Percentiles rank a stretch among this genome's conserved stretches.
Evolutionary conservation across 2,329 filamentous ascomycete genomes (phyloP).

Genomic region (Cercospora sp.): DNA sequence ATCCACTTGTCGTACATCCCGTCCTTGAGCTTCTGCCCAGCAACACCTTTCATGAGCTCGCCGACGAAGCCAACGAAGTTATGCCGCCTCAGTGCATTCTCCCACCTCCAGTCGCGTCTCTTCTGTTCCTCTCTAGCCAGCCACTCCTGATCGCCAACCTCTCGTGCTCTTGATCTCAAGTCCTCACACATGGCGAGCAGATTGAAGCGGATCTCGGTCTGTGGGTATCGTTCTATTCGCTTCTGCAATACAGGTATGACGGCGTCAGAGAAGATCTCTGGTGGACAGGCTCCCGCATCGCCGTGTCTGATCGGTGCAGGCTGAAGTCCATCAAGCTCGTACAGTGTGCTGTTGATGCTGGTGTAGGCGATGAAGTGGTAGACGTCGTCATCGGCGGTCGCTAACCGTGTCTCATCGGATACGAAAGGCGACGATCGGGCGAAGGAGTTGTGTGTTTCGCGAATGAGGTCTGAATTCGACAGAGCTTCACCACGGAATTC

Average conservation of each 20-base stretch:
- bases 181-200: slow-evolving; percentile 89
- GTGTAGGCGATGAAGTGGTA: slow-evolving; percentile 99
- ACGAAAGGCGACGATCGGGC: slow-evolving; percentile 85
- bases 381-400: slow-evolving; percentile 78
- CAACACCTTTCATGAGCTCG: slow-evolving; percentile 84
- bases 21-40: slow-evolving; percentile 68
- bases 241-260: slow-evolving; percentile 86
- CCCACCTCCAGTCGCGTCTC: slow-evolving; percentile 84
- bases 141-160: slow-evolving; percentile 79
- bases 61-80: slow-evolving; percentile 97
- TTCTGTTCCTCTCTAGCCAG: slow-evolving; percentile 80
- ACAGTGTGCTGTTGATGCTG: slow-evolving; percentile 73
- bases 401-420: slow-evolving; percentile 78
- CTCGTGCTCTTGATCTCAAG: slow-evolving; percentile 70
- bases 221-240: slow-evolving; percentile 80
- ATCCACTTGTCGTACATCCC: slow-evolving; percentile 73
- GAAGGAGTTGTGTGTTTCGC: slow-evolving; percentile 82
- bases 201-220: slow-evolving; percentile 91
- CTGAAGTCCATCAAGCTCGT: slow-evolving; percentile 94
- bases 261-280: slow-evolving; percentile 71
- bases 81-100: slow-evolving; percentile 87
- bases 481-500: slow-evolving; percentile 68
- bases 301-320: slow-evolving; percentile 91
- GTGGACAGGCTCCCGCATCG: slow-evolving; percentile 62
- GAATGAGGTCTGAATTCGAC: slow-evolving; percentile 62